A percentile compares a stretch with the other conserved stretches of the same genome.
Conservation (phyloP, 2,329 filamentous ascomycete species). For the Stenocarpella maydis region DNA sequence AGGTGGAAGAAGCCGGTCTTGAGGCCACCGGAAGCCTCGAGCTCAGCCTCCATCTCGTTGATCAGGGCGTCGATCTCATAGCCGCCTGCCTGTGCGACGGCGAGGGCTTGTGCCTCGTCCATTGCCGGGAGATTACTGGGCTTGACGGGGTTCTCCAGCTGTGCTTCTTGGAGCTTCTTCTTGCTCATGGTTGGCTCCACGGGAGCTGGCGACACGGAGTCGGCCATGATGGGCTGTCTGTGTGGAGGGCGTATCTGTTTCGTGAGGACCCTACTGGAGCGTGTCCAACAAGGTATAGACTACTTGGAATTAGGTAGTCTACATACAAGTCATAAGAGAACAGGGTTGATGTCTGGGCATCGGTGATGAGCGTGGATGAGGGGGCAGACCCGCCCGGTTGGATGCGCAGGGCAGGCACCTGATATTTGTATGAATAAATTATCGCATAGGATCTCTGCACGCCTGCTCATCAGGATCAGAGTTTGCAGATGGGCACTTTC, state of each 20-base stretch:
- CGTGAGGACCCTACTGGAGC: background rate
- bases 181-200: slow-evolving; percentile 30
- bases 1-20: slow-evolving; percentile 59
- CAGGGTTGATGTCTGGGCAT: slow-evolving; percentile 1
- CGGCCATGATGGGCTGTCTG: slow-evolving; percentile 23
- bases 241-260: background rate
- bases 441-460: background rate
- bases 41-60: slow-evolving; percentile 51
- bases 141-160: slow-evolving; percentile 40
- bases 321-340: background rate
- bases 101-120: slow-evolving; percentile 46
- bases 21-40: slow-evolving; percentile 43
- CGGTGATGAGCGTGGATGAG: slow-evolving; percentile 7
- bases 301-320: background rate
- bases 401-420: background rate
- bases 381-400: background rate
- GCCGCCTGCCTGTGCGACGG: slow-evolving; percentile 46
- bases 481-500: background rate
- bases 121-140: slow-evolving; percentile 37
- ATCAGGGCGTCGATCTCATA: slow-evolving; percentile 51
- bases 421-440: slow-evolving; percentile 16
- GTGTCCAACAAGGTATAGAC: background rate
- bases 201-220: slow-evolving; percentile 31
- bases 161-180: slow-evolving; percentile 36
- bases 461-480: background rate